These are phyloP conservation scores for Luffa aegyptiaca DNA, from an alignment of 306 rosid genomes.

Conservation along the genomic window DNA sequence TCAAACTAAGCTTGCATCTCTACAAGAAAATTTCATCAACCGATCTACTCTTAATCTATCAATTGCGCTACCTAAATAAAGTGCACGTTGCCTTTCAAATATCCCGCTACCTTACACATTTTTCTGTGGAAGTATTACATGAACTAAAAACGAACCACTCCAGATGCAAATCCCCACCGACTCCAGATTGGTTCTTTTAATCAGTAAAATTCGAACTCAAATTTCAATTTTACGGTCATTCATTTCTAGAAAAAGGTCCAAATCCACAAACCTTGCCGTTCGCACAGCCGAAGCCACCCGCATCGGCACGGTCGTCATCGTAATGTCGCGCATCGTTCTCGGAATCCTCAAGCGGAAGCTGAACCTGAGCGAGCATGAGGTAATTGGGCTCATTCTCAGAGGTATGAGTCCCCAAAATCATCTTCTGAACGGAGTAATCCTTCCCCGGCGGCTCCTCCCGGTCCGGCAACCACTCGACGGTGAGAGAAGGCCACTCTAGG, in stretches of 20 bases:
- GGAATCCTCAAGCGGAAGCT: constrained; percentile 82
- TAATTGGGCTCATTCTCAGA: constrained; percentile 97
- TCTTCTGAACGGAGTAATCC: constrained; percentile 89
- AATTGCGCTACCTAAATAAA: neutral
- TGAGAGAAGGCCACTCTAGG: constrained; percentile 97
- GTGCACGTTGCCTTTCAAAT: neutral
- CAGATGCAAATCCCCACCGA: neutral
- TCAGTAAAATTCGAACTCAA: neutral
- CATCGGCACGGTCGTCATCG: constrained; percentile 69
- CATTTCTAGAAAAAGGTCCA: neutral
- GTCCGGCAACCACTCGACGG: constrained; percentile 94
- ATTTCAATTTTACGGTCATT: neutral
- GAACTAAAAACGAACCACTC: neutral
- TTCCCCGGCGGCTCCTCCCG: constrained; percentile 86
- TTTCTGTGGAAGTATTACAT: neutral
- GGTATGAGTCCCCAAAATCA: constrained; percentile 88
- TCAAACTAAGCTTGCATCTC: neutral
- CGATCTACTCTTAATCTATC: neutral
- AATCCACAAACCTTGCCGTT: constrained; percentile 62
- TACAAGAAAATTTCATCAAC: neutral
- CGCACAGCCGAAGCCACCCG: constrained; percentile 83
- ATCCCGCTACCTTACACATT: neutral
- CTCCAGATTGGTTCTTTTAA: neutral
- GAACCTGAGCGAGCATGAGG: constrained; percentile 93
- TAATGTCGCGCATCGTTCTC: constrained; percentile 96